Evolutionary conservation across 2,329 filamentous ascomycete genomes (phyloP), one percentile per base, ranked within the genome.

Genomic region (Scedosporium aurantiacum): DNA sequence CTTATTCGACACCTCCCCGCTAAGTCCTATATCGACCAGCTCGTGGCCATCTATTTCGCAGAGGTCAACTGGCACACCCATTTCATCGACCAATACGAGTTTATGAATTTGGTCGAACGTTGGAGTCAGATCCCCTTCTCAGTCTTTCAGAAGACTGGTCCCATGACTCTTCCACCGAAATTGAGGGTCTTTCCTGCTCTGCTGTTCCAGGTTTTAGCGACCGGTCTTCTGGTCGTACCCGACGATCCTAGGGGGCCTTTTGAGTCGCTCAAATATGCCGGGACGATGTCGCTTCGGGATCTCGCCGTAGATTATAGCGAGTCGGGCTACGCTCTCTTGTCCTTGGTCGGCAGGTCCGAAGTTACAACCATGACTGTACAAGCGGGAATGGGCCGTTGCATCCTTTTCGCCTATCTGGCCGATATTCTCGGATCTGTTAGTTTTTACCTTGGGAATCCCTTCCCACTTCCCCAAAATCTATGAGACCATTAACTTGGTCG

Each of bases 291-390:
- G 2, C 83, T 85, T 63, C 81, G 85, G 68, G 82, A 85, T 58
- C 70, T 87, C 21, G 82, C 83, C 2, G 72, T 74, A 16, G 83
- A 85, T 62, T 86, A 85, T 66, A 85, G 82, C 66, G 82, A 86
- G 61, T 78, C 80, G 0, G 81, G 82, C 5, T 73, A 80, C 27
- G 74, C 77, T 7, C 76, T 86, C 52, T 67, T 84, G 47, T 73
- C 74, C 16, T 69, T 86, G 23, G 71, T 87, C 25, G 83, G 82
- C 16, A 85, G 85, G 69, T 75, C 78, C 57, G 74, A 81, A 54
- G 77, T 85, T 63, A 80, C 81, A 4, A 67, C 85, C 12, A 77
- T 80, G 6, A 81, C 81, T 0, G 80, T 86, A 3, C 74, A 84
- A 63, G 79, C 83, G 1, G 80, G 80, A 25, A 86, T 85, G 67